Percentiles rank a stretch among this genome's conserved stretches.
Evolutionary conservation across 2,329 filamentous ascomycete species (phyloP).

Genomic region (Penicillium expansum): DNA sequence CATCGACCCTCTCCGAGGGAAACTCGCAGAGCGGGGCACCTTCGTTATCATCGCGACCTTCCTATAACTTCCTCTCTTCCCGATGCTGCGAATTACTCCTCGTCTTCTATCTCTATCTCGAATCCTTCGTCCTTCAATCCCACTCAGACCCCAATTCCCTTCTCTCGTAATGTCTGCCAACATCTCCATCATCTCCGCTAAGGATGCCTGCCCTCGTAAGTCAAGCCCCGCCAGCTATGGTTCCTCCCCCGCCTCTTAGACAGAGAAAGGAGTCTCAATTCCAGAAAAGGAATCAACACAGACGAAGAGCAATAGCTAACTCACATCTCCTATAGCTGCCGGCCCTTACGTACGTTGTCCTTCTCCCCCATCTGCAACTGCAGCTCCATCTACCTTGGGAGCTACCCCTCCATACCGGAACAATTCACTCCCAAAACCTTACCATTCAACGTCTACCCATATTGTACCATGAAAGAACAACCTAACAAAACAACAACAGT

Average conservation of each 20-base stretch:
- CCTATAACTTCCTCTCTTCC: slow-evolving; percentile 12
- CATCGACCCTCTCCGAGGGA: slow-evolving; percentile 18
- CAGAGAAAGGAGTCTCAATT: not conserved
- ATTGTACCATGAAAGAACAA: not conserved
- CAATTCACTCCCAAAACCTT: not conserved
- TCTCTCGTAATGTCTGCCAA: slow-evolving; percentile 34
- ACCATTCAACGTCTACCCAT: not conserved
- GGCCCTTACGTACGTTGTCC: slow-evolving; percentile 44
- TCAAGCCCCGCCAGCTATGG: slow-evolving; percentile 9
- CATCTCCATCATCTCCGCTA: slow-evolving; percentile 41
- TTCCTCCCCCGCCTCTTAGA: not conserved
- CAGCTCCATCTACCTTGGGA: not conserved
- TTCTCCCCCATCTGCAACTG: not conserved
- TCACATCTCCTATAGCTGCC: slow-evolving; percentile 28
- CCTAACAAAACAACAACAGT: slow-evolving; percentile 29
- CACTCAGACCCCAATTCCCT: slow-evolving; percentile 10
- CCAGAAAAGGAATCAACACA: not conserved
- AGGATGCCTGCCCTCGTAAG: slow-evolving; percentile 48
- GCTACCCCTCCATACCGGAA: slow-evolving; percentile 3
- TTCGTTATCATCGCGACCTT: slow-evolving; percentile 3
- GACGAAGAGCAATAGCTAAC: slow-evolving; percentile 15
- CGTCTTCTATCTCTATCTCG: slow-evolving; percentile 23
- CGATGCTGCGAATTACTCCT: slow-evolving; percentile 26
- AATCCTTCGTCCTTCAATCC: slow-evolving; percentile 7
- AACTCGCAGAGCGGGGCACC: slow-evolving; percentile 19